Evolutionary conservation across 1,139 yeast species (phyloP).

Genomic region (Debaryomyces udenii): DNA sequence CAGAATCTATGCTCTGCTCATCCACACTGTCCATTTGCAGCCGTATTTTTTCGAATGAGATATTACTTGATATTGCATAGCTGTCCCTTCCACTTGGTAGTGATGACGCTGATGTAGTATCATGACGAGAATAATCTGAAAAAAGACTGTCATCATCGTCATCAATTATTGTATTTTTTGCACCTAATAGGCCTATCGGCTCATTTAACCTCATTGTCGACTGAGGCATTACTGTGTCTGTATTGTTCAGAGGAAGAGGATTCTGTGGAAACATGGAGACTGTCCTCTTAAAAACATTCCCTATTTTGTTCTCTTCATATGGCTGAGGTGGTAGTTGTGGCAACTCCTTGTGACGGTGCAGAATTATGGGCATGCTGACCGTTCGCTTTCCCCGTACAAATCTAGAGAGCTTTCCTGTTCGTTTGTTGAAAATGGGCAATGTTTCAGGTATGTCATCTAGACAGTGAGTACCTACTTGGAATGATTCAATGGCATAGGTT

Average conservation of each 20-base stretch:
- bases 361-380: slow-evolving; percentile 27
- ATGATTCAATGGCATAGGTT: slow-evolving; percentile 33
- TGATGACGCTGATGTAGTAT: slow-evolving; percentile 6
- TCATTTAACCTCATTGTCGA: background rate
- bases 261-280: slow-evolving; percentile 10
- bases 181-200: background rate
- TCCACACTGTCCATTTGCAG: background rate
- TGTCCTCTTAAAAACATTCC: slow-evolving; percentile 2
- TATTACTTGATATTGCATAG: background rate
- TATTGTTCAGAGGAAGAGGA: too few relatives aligned
- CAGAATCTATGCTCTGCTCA: background rate
- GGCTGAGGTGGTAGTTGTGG: slow-evolving; percentile 9
- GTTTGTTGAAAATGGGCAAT: slow-evolving; percentile 31
- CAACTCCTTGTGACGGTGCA: slow-evolving; percentile 1
- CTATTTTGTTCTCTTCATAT: background rate
- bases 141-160: slow-evolving; percentile 9
- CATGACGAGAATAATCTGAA: slow-evolving; percentile 2
- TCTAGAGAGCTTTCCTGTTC: slow-evolving; percentile 26
- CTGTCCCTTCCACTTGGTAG: background rate
- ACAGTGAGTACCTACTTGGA: slow-evolving; percentile 29
- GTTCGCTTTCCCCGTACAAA: slow-evolving; percentile 21
- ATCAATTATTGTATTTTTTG: background rate
- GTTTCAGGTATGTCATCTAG: slow-evolving; percentile 34
- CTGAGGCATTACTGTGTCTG: too few relatives aligned
- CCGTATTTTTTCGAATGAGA: slow-evolving; percentile 2